These are phyloP conservation scores for Erysiphe neolycopersici DNA, from an alignment of 2,329 filamentous ascomycete species.

Conservation along the genomic window DNA sequence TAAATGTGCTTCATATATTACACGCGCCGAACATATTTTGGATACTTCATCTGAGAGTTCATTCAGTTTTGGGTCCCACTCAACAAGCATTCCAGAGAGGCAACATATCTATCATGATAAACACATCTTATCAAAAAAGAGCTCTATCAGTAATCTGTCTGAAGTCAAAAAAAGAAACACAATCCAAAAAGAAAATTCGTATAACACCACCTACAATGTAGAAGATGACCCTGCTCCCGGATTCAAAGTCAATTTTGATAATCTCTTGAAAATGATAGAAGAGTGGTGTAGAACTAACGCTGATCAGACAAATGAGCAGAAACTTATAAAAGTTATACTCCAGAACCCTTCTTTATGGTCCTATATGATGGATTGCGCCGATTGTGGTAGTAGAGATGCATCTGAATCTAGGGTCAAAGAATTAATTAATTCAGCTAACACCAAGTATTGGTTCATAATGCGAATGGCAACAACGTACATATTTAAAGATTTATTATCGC, in stretches of 20 bases:
- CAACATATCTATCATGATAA: background rate
- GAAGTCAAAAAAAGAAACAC: background rate
- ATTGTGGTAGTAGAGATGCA: constrained; percentile 11
- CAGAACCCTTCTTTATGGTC: constrained; percentile 13
- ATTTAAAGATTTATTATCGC: constrained; percentile 13
- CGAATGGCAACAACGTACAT: constrained; percentile 16
- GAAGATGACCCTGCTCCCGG: constrained; percentile 1
- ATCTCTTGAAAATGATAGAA: constrained; percentile 6
- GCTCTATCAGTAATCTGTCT: background rate
- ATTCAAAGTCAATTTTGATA: constrained; percentile 4
- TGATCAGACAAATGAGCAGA: constrained; percentile 4
- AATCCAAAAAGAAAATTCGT: background rate
- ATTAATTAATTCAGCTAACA: constrained; percentile 13
- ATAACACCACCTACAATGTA: background rate
- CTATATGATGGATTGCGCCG: constrained; percentile 15
- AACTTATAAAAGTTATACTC: constrained; percentile 6
- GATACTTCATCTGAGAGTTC: background rate
- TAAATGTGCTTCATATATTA: background rate
- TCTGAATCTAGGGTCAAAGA: constrained; percentile 12
- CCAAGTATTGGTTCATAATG: constrained; percentile 15
- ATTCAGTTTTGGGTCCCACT: background rate
- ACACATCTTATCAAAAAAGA: background rate
- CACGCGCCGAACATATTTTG: background rate
- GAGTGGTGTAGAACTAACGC: constrained; percentile 12
- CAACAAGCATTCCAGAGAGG: background rate